Conservation (phyloP, 2,329 filamentous ascomycete genomes). For the Stachybotrys echinatus region DNA sequence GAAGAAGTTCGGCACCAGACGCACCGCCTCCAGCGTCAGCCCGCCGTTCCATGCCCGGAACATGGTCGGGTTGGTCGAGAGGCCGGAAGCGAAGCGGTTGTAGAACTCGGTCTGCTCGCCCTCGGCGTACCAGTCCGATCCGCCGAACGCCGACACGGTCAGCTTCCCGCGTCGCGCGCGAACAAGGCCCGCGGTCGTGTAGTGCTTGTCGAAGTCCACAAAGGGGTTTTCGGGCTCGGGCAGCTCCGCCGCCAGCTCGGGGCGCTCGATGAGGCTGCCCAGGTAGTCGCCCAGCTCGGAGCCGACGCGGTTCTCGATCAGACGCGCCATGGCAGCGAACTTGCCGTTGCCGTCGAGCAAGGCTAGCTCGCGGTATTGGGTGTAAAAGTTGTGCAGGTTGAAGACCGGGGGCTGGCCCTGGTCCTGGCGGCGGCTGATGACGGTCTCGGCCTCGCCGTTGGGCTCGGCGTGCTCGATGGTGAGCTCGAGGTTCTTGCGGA, state of each 20-base stretch:
- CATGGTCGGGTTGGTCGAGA: constrained; percentile 13
- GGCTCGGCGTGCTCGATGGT: constrained; percentile 10
- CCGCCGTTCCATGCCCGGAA: constrained; percentile 13
- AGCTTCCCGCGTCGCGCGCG: constrained; percentile 11
- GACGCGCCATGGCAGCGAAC: constrained; percentile 11
- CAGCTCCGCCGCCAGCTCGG: constrained; percentile 7
- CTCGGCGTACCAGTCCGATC: constrained; percentile 10
- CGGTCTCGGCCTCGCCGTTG: constrained; percentile 12
- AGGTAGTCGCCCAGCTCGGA: constrained; percentile 10
- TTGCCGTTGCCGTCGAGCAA: constrained; percentile 8
- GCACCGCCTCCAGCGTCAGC: constrained; percentile 9
- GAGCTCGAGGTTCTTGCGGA: constrained; percentile 12
- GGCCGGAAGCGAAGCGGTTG: constrained; percentile 11
- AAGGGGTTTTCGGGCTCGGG: constrained; percentile 9
- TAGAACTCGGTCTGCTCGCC: constrained; percentile 9
- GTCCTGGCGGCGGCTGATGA: constrained; percentile 11
- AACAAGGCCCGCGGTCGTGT: constrained; percentile 5
- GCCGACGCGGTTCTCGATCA: constrained; percentile 8
- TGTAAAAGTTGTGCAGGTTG: constrained; percentile 11
- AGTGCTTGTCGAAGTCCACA: constrained; percentile 10
- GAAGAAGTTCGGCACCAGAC: constrained; percentile 13
- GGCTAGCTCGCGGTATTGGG: constrained; percentile 11
- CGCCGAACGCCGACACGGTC: constrained; percentile 9
- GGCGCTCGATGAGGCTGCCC: constrained; percentile 9
- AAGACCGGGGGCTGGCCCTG: constrained; percentile 7